Base-by-base conservation (phyloP, 257 asterid genomes). In the Anisodus tanguticus region DNA sequence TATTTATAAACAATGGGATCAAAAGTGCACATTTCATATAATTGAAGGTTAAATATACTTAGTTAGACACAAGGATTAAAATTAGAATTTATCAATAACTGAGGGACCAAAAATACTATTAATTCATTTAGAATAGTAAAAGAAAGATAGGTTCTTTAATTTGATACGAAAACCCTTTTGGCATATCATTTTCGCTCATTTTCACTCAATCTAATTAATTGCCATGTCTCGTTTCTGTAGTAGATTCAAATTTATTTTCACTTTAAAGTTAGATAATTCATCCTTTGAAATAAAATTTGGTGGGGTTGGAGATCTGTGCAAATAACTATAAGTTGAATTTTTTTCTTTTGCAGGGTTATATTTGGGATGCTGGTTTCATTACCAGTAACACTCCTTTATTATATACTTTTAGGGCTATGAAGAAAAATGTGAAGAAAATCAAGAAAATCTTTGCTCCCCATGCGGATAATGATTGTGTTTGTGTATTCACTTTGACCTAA, bases 351-450 rank as follows among this genome's bases (percentile, higher is more conserved):
- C 92, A 92, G 95, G 93, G 94, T 92, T 2, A 92, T 91, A 83
- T 92, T 92, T 63, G 95, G 95, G 66, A 91, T 92, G 94, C 78
- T 92, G 88, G 92, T 92, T 19, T 92, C 95, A 57, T 85, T 92
- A 83, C 95, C 94, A 12, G 90, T 92, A 68, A 91, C 94, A 1
- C 91, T 92, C 37, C 86, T 92, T 53, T 92, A 92, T 66, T 92
- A 92, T 87, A 82, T 90, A 72, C 37, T 90, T 17, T 82, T 92
- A 78, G 94, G 95, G 53, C 64, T 91, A 81, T 91, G 88, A 88
- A 31, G 35, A 31, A 31, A 31, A 31, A 31, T 31, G 35, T 31
- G 35, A 31, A 66, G 39, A 13, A 62, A 19, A 31, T 69, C 8
- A 47, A 62, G 74, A 66, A 80, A 16, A 26, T 26, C 16, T 39